These are phyloP conservation scores for Phytophthora podocarpi DNA, from an alignment of 352 stramenopile genomes.

Conservation along the genomic window DNA sequence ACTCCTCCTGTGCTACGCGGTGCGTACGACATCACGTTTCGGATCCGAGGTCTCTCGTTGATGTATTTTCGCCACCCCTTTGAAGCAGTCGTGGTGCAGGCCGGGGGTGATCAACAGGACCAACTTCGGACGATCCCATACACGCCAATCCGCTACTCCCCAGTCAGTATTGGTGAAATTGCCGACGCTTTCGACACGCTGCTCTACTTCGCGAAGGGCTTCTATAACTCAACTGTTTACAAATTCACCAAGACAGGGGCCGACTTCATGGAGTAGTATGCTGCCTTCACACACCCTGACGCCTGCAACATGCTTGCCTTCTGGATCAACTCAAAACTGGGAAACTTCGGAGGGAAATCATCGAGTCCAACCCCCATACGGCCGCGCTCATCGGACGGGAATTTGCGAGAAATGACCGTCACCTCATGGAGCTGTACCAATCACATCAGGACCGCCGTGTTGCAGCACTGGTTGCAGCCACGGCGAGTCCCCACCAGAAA, in stretches of 20 bases:
- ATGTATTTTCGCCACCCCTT: conserved; percentile 10
- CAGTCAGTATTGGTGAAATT: background rate
- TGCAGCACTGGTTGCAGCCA: background rate
- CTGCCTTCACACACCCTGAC: background rate
- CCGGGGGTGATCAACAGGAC: background rate
- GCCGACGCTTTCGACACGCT: background rate
- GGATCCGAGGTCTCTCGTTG: conserved; percentile 1
- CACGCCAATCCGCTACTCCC: background rate
- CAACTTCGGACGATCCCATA: conserved; percentile 9
- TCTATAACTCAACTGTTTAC: conserved; percentile 2
- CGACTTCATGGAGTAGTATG: background rate
- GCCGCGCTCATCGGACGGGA: background rate
- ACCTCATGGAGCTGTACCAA: conserved; percentile 9
- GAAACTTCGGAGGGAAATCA: conserved; percentile 17
- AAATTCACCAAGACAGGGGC: conserved; percentile 2
- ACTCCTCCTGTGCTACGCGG: conserved; percentile 6
- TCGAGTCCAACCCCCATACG: background rate
- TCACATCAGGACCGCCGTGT: background rate
- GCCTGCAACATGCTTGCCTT: conserved; percentile 6
- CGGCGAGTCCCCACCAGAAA: background rate
- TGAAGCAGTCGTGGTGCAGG: background rate
- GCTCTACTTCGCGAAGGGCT: background rate
- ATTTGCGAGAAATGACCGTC: conserved; percentile 6
- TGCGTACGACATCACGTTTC: conserved; percentile 15
- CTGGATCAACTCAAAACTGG: conserved; percentile 13